Base-by-base conservation (phyloP, 179 eudicot species). In the Spergularia azorica region DNA sequence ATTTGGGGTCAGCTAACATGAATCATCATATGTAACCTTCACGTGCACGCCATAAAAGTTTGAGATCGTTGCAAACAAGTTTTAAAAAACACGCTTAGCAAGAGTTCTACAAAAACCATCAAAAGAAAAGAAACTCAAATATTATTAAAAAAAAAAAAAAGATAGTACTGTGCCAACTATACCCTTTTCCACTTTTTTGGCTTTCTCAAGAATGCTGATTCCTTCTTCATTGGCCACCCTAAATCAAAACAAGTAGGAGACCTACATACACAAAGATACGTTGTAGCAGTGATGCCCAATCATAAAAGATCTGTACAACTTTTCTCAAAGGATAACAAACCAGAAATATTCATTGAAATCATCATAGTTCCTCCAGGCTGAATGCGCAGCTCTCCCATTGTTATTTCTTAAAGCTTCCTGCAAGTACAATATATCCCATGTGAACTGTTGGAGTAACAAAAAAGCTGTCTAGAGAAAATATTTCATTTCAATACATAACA, bases 341-440 rank as follows among this genome's bases (percentile, higher is more conserved):
- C 99, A 95, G 87, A 95, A 95, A 88, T 93, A 91, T 80, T 95
- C 99, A 73, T 95, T 95, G 74, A 95, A 95, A 82, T 95, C 98
- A 73, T 95, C 99, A 88, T 95, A 95, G 81, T 93, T 95, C 77
- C 99, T 82, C 99, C 98, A 95, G 11, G 86, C 79, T 20, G 99
- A 90, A 86, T 95, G 99, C 70, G 91, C 87, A 84, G 96, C 93
- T 87, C 84, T 87, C 64, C 99, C 98, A 82, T 86, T 83, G 67
- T 86, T 79, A 87, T 90, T 95, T 71, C 83, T 85, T 39, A 3
- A 83, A 76, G 97, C 84, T 88, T 95, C 99, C 99, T 93, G 90
- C 76, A 63, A 57, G 74, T 63, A 71, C 65, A 79, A 72, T 73
- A 81, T 46, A 26, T 26, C 32, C 32, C 32, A 26, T 26, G 32